Percentiles rank a stretch among this genome's conserved stretches.
Conservation (phyloP, 495 filamentous ascomycete genomes). For the Xylaria curta region DNA sequence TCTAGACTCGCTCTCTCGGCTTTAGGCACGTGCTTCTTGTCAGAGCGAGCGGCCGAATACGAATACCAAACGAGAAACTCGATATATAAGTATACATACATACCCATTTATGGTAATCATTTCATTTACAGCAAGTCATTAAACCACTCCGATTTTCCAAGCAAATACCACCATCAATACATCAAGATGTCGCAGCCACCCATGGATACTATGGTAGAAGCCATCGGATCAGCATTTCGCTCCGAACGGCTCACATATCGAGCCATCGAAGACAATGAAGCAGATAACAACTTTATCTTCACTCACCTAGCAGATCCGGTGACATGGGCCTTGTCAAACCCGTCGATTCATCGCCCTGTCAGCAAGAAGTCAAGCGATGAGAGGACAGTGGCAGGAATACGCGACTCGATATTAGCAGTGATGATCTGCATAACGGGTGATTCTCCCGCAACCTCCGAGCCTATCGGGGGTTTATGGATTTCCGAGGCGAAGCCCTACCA, state of each 20-base stretch:
- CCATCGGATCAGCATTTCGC: slow-evolving; percentile 29
- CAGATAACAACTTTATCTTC: slow-evolving; percentile 32
- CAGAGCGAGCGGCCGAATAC: background rate
- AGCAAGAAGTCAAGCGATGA: slow-evolving; percentile 3
- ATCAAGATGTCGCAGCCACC: slow-evolving; percentile 3
- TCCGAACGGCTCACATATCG: slow-evolving; percentile 45
- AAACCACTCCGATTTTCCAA: background rate
- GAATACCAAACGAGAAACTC: background rate
- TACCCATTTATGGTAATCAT: background rate
- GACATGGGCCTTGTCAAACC: background rate
- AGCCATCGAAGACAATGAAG: slow-evolving; percentile 37
- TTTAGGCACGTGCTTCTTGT: background rate
- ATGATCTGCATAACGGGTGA: slow-evolving; percentile 17
- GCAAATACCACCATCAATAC: background rate
- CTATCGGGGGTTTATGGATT: background rate
- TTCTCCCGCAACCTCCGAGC: background rate
- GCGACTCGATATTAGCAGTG: background rate
- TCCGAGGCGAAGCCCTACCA: background rate
- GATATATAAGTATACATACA: background rate
- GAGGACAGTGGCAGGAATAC: background rate
- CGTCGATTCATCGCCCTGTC: slow-evolving; percentile 3
- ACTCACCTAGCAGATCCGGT: slow-evolving; percentile 25
- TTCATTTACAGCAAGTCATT: background rate
- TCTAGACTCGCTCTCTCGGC: background rate
- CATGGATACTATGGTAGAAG: background rate